phyloP scores from a whole-genome alignment of 768 basidiomycete genomes.

The Pulveroboletus sp. region DNA sequence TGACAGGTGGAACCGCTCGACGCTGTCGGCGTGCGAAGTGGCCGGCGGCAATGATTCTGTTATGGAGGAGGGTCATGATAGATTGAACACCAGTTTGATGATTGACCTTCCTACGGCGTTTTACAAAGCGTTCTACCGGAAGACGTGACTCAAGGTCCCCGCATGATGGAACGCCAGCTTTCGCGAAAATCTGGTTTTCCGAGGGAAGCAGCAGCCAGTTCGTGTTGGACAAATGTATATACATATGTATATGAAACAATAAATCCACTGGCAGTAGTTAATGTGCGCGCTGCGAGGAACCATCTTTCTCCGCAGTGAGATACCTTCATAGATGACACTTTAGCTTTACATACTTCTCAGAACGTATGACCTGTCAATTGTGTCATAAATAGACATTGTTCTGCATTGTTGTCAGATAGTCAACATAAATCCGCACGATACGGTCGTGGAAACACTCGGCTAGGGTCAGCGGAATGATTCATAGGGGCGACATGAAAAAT shows the following conservation, averaged over 20 bases:
- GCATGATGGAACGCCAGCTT: neutral
- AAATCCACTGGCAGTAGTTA: neutral
- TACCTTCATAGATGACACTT: neutral
- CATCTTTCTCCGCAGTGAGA: constrained; percentile 15
- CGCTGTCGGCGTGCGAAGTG: constrained; percentile 11
- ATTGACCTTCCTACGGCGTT: neutral
- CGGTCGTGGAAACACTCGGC: neutral
- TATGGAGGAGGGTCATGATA: neutral
- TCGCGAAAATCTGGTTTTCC: too few species aligned
- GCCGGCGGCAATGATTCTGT: constrained; percentile 1
- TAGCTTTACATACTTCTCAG: constrained; percentile 9
- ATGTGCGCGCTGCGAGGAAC: constrained; percentile 1
- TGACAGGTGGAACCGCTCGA: neutral
- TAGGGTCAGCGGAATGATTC: neutral
- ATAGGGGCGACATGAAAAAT: neutral
- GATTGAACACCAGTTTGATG: constrained; percentile 1
- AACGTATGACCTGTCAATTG: constrained; percentile 11
- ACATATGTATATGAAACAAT: constrained; percentile 12
- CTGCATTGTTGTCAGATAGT: neutral
- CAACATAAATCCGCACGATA: neutral
- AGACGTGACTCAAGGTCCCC: too few species aligned
- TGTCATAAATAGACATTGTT: constrained; percentile 2
- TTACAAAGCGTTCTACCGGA: neutral
- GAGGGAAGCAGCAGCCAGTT: too few species aligned
- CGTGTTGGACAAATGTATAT: neutral